Evolutionary conservation across 2,329 filamentous ascomycete genomes (phyloP), one percentile per base, ranked within the genome.

Genomic region (Aspergillus thermomutatus): DNA sequence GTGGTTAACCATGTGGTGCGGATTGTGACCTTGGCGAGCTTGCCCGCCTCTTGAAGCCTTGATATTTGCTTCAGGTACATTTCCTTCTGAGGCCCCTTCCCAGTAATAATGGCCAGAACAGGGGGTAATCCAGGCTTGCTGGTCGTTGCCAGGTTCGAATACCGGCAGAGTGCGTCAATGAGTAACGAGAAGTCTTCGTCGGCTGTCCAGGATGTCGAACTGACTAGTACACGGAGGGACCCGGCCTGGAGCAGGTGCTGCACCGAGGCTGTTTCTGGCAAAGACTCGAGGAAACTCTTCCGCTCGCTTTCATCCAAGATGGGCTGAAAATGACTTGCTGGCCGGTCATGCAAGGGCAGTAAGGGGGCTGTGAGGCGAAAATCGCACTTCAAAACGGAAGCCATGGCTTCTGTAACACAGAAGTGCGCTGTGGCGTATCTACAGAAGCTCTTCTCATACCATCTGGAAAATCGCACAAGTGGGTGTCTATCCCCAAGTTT

Each of bases 171-270:
- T 0, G 92, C 92, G 51, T 92, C 86, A 3, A 99, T 87, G 2
- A 99, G 82, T 4, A 99, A 76, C 1, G 87, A 87, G 71, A 99
- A 97, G 73, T 99, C 93, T 73, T 99, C 94, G 68, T 99, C 94
- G 0, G 92, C 85, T 0, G 94, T 99, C 94, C 94, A 99, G 10
- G 92, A 97, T 0, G 94, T 99, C 56, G 92, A 94, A 76, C 91
- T 96, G 40, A 97, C 90, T 7, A 99, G 76, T 2, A 99, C 81
- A 28, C 83, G 86, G 53, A 84, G 83, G 8, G 78, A 78, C 4
- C 84, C 83, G 17, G 79, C 75, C 23, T 84, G 69, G 31, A 93
- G 83, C 52, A 83, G 78, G 7, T 82, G 70, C 0, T 85, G 85
- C 50, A 88, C 76, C 9, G 81, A 73, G 10, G 79, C 77, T 0